These are phyloP conservation scores for Nemania sp. DNA, from an alignment of 2,329 filamentous ascomycete species.

Conservation along the genomic window DNA sequence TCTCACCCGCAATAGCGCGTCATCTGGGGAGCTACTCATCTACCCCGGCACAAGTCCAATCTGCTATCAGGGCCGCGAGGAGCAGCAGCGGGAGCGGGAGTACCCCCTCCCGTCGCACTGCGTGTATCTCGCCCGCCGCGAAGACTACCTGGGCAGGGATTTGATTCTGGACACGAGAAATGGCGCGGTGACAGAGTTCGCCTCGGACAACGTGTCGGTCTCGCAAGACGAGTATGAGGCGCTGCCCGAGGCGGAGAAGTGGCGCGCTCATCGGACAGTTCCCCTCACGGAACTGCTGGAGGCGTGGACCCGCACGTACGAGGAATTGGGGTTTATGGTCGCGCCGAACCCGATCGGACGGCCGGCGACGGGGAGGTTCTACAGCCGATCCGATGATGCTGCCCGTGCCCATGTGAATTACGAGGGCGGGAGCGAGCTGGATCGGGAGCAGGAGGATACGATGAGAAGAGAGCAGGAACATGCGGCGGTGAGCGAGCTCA, in stretches of 20 bases:
- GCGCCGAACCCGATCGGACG: slow-evolving; percentile 1
- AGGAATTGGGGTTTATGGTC: slow-evolving; percentile 1
- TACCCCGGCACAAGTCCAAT: neutral
- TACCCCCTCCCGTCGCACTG: slow-evolving; percentile 11
- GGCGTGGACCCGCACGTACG: slow-evolving; percentile 6
- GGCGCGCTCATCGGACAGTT: slow-evolving; percentile 7
- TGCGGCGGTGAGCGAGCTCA: neutral
- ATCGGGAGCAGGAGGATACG: neutral
- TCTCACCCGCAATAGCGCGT: neutral
- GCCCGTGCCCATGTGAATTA: neutral
- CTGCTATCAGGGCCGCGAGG: neutral
- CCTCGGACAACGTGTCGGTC: neutral
- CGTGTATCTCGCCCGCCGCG: slow-evolving; percentile 12
- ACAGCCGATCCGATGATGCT: neutral
- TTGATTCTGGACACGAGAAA: slow-evolving; percentile 13
- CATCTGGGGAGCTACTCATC: neutral
- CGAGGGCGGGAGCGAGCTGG: slow-evolving; percentile 5
- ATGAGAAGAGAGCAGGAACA: neutral
- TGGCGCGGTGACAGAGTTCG: slow-evolving; percentile 9
- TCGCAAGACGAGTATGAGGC: slow-evolving; percentile 10
- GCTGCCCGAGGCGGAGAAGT: slow-evolving; percentile 8
- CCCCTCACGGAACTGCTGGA: slow-evolving; percentile 1
- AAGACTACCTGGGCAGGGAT: neutral
- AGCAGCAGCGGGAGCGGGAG: neutral
- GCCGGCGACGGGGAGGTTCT: slow-evolving; percentile 1